These are phyloP conservation scores for Sambucus nigra DNA, from an alignment of 129 eudicot species.

Conservation along the genomic window DNA sequence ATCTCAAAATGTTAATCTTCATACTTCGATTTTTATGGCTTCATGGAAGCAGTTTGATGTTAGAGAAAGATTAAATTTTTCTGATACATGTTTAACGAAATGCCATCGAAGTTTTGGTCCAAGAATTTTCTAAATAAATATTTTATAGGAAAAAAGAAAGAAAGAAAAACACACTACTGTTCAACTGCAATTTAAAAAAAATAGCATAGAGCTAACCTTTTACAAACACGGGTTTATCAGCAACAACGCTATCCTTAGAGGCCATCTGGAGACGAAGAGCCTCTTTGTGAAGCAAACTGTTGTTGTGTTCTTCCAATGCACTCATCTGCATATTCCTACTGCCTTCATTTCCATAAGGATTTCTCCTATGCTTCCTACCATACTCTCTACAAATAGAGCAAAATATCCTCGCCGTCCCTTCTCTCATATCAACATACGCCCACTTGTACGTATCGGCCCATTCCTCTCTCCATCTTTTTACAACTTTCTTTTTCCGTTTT, in stretches of 20 bases:
- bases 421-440: conserved; percentile 97
- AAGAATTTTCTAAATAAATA: no score
- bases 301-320: conserved; percentile 95
- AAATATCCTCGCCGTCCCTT: conserved; percentile 88
- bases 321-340: conserved; percentile 99
- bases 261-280: conserved; percentile 94
- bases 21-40: no score
- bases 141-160: no score
- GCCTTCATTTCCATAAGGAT: conserved; percentile 98
- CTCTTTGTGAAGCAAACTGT: conserved; percentile 95
- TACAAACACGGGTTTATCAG: conserved; percentile 74
- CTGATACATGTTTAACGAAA: no score
- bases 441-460: conserved; percentile 99
- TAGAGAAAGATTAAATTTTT: no score
- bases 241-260: conserved; percentile 81
- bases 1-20: no score
- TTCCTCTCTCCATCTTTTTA: conserved; percentile 96
- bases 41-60: no score
- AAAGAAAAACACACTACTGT: not conserved
- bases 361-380: conserved; percentile 90
- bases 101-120: no score
- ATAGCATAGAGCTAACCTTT: conserved; percentile 54
- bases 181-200: not conserved
- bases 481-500: conserved; percentile 91
- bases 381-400: conserved; percentile 93